Conservation (phyloP, 2,329 filamentous ascomycete genomes). For the Leptodontidium sp. region DNA sequence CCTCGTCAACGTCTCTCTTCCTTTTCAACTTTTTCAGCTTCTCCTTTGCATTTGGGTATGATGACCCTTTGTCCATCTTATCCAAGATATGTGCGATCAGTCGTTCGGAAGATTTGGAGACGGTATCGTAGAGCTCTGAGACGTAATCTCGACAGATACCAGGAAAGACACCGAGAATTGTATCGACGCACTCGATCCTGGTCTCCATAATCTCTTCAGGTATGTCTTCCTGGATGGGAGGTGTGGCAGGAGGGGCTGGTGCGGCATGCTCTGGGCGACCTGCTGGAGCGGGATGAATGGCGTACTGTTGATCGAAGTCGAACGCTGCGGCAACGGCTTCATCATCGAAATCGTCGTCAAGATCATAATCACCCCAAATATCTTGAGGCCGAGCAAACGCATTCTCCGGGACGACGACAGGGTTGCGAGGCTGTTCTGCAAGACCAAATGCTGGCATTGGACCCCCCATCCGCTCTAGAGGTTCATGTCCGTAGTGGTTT, state of each 20-base stretch:
- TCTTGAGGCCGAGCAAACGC: slow-evolving; percentile 6
- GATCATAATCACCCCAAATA: slow-evolving; percentile 13
- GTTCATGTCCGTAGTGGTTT: not conserved
- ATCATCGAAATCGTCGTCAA: slow-evolving; percentile 2
- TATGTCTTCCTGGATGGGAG: slow-evolving; percentile 2
- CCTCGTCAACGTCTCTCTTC: slow-evolving; percentile 48
- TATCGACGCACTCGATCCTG: slow-evolving; percentile 43
- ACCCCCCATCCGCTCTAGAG: not conserved
- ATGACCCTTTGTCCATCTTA: slow-evolving; percentile 49
- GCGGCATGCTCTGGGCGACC: not conserved
- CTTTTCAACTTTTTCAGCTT: slow-evolving; percentile 47
- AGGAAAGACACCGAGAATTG: slow-evolving; percentile 55
- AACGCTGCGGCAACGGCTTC: slow-evolving; percentile 11
- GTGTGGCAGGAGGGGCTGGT: slow-evolving; percentile 2
- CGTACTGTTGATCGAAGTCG: slow-evolving; percentile 13
- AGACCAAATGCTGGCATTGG: not conserved
- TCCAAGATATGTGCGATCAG: slow-evolving; percentile 51
- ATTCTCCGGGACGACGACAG: not conserved
- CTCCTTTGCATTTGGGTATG: slow-evolving; percentile 55
- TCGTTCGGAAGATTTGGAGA: slow-evolving; percentile 38
- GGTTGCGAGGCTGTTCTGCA: not conserved
- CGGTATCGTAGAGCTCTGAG: slow-evolving; percentile 47
- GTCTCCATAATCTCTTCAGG: slow-evolving; percentile 21
- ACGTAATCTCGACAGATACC: slow-evolving; percentile 55
- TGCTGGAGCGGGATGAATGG: not conserved